Evolutionary conservation across 257 asterid species (phyloP), one percentile per base, ranked within the genome.

Genomic region (Petunia axillaris): DNA sequence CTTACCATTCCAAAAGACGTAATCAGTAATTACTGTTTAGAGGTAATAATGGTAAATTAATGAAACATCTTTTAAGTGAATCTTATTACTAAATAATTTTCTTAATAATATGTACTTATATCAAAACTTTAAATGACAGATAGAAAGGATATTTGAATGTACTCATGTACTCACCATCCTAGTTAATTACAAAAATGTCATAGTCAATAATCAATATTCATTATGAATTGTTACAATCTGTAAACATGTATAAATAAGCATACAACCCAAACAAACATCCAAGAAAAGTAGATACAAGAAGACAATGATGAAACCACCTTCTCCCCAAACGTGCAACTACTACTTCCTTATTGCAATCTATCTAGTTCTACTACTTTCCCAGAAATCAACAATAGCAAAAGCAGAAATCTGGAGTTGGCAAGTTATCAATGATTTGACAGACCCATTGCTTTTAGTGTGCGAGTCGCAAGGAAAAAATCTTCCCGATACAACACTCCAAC

Each of bases 381-480:
- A 25, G 25, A 55, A 25, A 71, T 71, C 77, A 70, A 25, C 59
- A 70, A 46, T 55, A 55, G 62, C 48, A 70, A 70, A 25, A 70
- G 53, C 59, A 46, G 77, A 70, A 70, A 70, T 70, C 48, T 70
- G 77, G 77, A 16, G 59, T 25, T 71, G 77, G 77, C 77, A 71
- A 71, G 77, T 71, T n/a, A 48, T 70, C 2, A 70, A 70, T 70
- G 77, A 70, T 48, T 46, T 70, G 43, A 9, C 25, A 5, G 59
- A 46, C 48, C 77, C 60, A 71, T 35, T 48, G 39, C 10, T 71
- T 48, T 48, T 71, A 35, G 43, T 3, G 35, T 71, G 60, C 44
- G 35, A 71, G 10, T 71, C 77, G 11, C 60, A 71, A 71, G 58
- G 35, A 39, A 71, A 71, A 71, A 35, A 11, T 71, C 10, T 35